A percentile compares a stretch with the other conserved stretches of the same genome.
phyloP scores from a whole-genome alignment of 2,329 filamentous ascomycete species.

The Aspergillus fijiensis region DNA sequence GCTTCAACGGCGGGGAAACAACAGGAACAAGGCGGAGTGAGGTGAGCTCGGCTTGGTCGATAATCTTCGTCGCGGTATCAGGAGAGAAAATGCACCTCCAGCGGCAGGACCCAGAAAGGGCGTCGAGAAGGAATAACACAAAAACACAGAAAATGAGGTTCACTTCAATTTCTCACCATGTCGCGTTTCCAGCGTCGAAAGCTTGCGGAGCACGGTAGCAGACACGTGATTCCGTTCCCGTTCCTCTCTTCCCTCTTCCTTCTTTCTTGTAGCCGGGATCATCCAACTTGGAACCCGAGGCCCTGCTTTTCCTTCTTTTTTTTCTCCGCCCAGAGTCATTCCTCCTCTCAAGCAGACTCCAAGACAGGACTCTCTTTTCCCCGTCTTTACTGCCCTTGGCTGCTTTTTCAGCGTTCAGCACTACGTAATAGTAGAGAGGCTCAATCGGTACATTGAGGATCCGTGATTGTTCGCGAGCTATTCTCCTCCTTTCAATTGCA shows the following conservation, averaged over 20 bases:
- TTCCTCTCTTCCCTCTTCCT: slow-evolving; percentile 7
- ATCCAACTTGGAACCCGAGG: not conserved
- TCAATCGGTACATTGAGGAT: not conserved
- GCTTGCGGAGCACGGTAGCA: slow-evolving; percentile 16
- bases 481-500: slow-evolving; percentile 4
- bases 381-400: not conserved
- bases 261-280: not conserved
- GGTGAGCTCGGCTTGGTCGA: not conserved
- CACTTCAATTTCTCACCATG: slow-evolving; percentile 3
- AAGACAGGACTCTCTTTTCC: not conserved
- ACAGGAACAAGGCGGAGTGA: not conserved
- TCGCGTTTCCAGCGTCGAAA: slow-evolving; percentile 18
- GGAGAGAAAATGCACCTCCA: not conserved
- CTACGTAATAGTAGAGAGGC: not conserved
- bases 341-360: not conserved
- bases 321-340: not conserved
- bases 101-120: not conserved
- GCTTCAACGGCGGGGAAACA: not conserved
- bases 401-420: not conserved
- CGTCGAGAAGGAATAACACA: not conserved
- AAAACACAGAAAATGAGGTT: not conserved
- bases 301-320: slow-evolving; percentile 4
- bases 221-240: slow-evolving; percentile 17
- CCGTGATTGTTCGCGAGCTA: slow-evolving; percentile 1
- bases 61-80: not conserved